Base-by-base conservation (phyloP, 1,284 basidiomycete species). In the Tilletia indica region DNA sequence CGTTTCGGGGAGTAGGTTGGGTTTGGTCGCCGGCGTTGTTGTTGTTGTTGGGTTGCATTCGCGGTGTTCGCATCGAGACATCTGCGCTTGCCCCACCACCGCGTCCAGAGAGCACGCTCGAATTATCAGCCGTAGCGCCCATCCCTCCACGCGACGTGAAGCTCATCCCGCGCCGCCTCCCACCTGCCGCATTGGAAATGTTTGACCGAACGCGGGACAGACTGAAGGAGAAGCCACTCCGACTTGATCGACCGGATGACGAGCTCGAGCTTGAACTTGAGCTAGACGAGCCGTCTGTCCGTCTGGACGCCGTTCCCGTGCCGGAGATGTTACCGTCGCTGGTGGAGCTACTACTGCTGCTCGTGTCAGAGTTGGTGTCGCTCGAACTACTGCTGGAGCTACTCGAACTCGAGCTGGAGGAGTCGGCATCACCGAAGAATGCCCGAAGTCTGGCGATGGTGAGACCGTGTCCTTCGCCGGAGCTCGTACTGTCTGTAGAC, bases 361-460 rank as follows among this genome's bases (percentile, higher is more conserved):
- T 31, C 16, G 42, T 69, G 31, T 48, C 48, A n/a, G 38, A 42
- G n/a, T 39, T 39, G 21, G 68, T 31, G n/a, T 42, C 39, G 36
- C n/a, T 34, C 36, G 16, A 16, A 42, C 34, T 38, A 16, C 34
- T 36, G 34, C 61, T 39, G 2, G 42, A 48, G 36, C 61, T 64
- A 8, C 34, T 38, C 34, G 36, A 64, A 12, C 34, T 38, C 19
- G 66, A 67, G 58, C 58, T 66, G 19, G 70, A 71, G 14, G 70
- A 71, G 34, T 31, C 34, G 51, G 56, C 70, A 21, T 80, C 78
- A n/a, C 81, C 82, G 64, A 83, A 83, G 66, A 83, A 78, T 34
- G 82, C 81, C 48, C 78, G 76, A n/a, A 83, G 56, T 21, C 82
- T 74, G 2, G 81, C 76, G 21, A 83, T 78, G 42, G 76, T 76